Evolutionary conservation across 1,139 yeast species (phyloP).

Genomic region (Blastobotrys indianensis): DNA sequence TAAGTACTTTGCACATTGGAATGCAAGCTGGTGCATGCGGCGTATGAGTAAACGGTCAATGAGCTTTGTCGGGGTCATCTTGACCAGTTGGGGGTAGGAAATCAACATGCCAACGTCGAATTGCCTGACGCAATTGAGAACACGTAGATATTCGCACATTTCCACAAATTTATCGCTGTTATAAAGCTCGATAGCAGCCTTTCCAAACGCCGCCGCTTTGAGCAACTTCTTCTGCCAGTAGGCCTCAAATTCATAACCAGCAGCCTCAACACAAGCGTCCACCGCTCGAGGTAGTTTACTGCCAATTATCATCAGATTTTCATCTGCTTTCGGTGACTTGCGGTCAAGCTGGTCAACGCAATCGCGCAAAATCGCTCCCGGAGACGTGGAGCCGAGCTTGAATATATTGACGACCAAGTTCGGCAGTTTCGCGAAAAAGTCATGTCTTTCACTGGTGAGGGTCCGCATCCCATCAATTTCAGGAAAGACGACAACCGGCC

Average conservation of each 20-base stretch:
- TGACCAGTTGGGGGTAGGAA: constrained; percentile 47
- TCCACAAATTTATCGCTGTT: constrained; percentile 58
- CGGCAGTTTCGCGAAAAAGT: constrained; percentile 62
- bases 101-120: constrained; percentile 62
- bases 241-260: constrained; percentile 70
- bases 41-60: constrained; percentile 56
- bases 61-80: constrained; percentile 42
- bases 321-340: constrained; percentile 80
- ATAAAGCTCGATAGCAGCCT: constrained; percentile 52
- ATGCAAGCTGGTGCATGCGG: constrained; percentile 55
- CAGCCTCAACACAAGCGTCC: constrained; percentile 64
- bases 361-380: constrained; percentile 77
- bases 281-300: constrained; percentile 56
- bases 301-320: constrained; percentile 55
- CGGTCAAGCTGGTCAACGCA: constrained; percentile 66
- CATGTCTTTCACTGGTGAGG: constrained; percentile 52
- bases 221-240: constrained; percentile 74
- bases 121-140: constrained; percentile 63
- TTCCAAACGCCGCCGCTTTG: constrained; percentile 83
- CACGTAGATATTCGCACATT: constrained; percentile 54
- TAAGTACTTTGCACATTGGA: constrained; percentile 53
- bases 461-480: constrained; percentile 72
- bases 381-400: constrained; percentile 75
- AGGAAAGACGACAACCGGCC: constrained; percentile 38
- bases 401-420: constrained; percentile 56